phyloP scores from a whole-genome alignment of 768 basidiomycete genomes.

The Hydnomerulius pinastri region DNA sequence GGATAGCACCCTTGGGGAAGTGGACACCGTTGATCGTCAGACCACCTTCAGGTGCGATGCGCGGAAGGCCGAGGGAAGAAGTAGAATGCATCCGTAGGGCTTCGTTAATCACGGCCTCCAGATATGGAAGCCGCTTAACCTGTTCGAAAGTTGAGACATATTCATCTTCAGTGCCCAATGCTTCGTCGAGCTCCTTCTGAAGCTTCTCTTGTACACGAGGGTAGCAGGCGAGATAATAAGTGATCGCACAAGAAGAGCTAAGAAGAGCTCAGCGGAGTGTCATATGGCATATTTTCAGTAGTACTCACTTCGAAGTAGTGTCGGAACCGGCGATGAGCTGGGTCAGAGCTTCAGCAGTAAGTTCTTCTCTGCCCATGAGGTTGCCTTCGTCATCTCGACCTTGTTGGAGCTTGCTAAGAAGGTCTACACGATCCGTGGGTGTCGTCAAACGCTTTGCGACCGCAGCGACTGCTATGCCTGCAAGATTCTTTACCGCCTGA shows the following conservation, averaged over 20 bases:
- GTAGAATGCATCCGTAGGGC: constrained; percentile 84
- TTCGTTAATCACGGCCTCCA: constrained; percentile 89
- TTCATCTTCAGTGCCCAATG: constrained; percentile 60
- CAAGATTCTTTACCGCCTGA: constrained; percentile 67
- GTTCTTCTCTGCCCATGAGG: constrained; percentile 75
- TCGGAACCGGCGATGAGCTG: constrained; percentile 89
- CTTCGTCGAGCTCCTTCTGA: constrained; percentile 71
- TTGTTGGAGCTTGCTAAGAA: constrained; percentile 78
- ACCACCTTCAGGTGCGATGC: constrained; percentile 75
- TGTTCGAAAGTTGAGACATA: constrained; percentile 61
- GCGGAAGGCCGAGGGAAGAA: constrained; percentile 80
- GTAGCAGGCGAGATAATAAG: constrained; percentile 77
- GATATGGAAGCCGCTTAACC: constrained; percentile 74
- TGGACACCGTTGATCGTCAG: constrained; percentile 50
- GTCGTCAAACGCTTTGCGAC: constrained; percentile 74
- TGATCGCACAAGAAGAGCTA: constrained; percentile 88
- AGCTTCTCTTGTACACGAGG: constrained; percentile 67
- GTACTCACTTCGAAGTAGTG: constrained; percentile 84
- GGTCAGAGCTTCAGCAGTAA: constrained; percentile 88
- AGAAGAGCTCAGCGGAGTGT: neutral
- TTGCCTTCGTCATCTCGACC: constrained; percentile 79
- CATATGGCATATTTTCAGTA: neutral
- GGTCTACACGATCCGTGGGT: constrained; percentile 74
- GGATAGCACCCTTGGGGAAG: constrained; percentile 75
- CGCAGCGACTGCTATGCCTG: constrained; percentile 78